Conservation (phyloP, 139 green algal species). For the Picochlorum sp. region DNA sequence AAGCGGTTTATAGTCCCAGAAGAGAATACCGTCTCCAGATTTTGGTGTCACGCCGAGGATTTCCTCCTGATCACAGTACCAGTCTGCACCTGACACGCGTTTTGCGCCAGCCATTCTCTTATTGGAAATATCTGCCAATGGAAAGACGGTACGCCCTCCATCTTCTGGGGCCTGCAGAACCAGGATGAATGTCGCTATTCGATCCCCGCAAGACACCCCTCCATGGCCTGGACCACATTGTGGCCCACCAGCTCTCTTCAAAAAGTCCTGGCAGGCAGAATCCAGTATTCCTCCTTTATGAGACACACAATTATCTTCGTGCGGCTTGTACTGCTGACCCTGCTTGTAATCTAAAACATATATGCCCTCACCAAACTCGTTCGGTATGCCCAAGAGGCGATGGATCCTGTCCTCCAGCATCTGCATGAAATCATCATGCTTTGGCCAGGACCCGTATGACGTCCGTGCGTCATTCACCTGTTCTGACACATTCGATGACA, state of each 20-base stretch:
- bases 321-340: constrained; percentile 28
- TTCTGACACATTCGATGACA: constrained; percentile 12
- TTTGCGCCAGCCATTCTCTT: not conserved
- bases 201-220: constrained; percentile 29
- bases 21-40: constrained; percentile 19
- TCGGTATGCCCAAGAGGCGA: constrained; percentile 22
- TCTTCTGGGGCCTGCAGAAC: constrained; percentile 2
- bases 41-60: constrained; percentile 8
- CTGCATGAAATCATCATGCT: constrained; percentile 16
- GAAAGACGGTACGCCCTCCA: constrained; percentile 31
- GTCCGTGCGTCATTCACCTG: constrained; percentile 10
- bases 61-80: constrained; percentile 24
- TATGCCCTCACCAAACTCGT: constrained; percentile 31
- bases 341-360: constrained; percentile 36
- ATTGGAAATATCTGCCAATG: constrained; percentile 1
- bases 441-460: constrained; percentile 13
- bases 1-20: constrained; percentile 32
- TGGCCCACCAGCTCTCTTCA: constrained; percentile 28
- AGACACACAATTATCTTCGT: not conserved
- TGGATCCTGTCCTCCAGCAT: constrained; percentile 24
- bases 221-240: constrained; percentile 21
- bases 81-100: not conserved
- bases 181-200: constrained; percentile 33
- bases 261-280: constrained; percentile 19
- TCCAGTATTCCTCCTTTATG: not conserved